phyloP scores from a whole-genome alignment of 768 basidiomycete genomes.

The Mycena indigotica region DNA sequence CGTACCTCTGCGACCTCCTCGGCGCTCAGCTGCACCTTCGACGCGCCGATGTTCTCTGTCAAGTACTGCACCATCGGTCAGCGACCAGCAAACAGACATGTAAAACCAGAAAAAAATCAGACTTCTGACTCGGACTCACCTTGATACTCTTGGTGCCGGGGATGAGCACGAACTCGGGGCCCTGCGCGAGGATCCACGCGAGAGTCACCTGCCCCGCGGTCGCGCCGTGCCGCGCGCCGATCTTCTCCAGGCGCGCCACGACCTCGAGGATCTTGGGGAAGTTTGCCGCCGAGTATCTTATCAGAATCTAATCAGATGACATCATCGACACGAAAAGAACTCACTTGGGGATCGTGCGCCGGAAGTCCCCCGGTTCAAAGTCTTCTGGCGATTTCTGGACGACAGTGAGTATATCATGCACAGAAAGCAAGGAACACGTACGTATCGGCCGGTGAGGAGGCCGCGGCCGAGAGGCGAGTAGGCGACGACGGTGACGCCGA shows the following conservation, averaged over 20 bases:
- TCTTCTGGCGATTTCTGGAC: constrained; percentile 41
- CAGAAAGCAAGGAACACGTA: constrained; percentile 19
- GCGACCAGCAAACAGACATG: no score
- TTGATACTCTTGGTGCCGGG: constrained; percentile 45
- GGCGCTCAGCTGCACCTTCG: constrained; percentile 26
- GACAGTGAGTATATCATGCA: not conserved
- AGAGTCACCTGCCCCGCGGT: constrained; percentile 47
- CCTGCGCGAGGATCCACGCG: constrained; percentile 51
- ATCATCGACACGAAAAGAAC: not conserved
- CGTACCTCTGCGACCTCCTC: constrained; percentile 34
- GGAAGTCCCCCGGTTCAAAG: constrained; percentile 41
- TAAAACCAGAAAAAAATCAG: no score
- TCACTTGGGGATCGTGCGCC: constrained; percentile 38
- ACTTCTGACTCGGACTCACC: no score
- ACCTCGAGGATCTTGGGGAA: constrained; percentile 45
- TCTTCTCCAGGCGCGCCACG: constrained; percentile 36
- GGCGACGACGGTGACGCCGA: constrained; percentile 48
- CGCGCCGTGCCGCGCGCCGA: constrained; percentile 38
- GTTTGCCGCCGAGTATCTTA: constrained; percentile 41
- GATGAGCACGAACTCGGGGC: constrained; percentile 45
- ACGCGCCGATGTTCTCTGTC: constrained; percentile 34
- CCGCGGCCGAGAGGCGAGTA: constrained; percentile 55
- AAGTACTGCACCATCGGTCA: constrained; percentile 29
- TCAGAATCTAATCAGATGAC: not conserved
- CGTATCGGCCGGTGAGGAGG: constrained; percentile 48